Evolutionary conservation across 208 protist species (phyloP).

Genomic region (Perkinsela sp.): DNA sequence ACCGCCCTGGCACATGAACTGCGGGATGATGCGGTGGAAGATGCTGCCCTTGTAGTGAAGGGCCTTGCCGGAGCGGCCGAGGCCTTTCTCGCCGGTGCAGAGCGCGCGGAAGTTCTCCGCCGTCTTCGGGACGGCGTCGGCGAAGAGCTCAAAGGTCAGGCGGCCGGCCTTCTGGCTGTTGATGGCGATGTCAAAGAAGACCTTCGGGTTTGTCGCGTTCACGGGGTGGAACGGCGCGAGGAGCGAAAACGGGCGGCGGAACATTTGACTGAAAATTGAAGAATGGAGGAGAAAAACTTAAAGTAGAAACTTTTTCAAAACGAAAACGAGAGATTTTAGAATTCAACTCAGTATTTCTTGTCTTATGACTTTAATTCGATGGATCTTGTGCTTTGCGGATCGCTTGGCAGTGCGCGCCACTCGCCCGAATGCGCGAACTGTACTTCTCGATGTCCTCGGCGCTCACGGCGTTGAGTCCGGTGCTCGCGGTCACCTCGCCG

Average conservation of each 20-base stretch:
- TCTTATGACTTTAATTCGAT: too few relatives aligned
- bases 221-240: conserved; percentile 3
- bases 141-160: conserved; percentile 41
- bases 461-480: too few relatives aligned
- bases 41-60: conserved; percentile 76
- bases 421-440: too few relatives aligned
- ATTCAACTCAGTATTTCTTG: too few relatives aligned
- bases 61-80: conserved; percentile 42
- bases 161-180: conserved; percentile 13
- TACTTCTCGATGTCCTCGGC: too few relatives aligned
- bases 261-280: background rate
- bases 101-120: conserved; percentile 75
- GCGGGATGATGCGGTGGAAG: conserved; percentile 80
- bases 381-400: too few relatives aligned
- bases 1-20: conserved; percentile 77
- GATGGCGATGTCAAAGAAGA: conserved; percentile 46
- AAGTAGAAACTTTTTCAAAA: background rate
- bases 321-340: background rate
- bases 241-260: background rate
- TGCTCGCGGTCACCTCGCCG: background rate
- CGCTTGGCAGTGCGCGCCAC: too few relatives aligned
- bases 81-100: conserved; percentile 63
- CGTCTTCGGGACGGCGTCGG: conserved; percentile 62
- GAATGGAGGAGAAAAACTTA: background rate
- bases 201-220: conserved; percentile 20